Base-by-base conservation (phyloP, 805 yeast genomes). In the Candida silvicultrix region DNA sequence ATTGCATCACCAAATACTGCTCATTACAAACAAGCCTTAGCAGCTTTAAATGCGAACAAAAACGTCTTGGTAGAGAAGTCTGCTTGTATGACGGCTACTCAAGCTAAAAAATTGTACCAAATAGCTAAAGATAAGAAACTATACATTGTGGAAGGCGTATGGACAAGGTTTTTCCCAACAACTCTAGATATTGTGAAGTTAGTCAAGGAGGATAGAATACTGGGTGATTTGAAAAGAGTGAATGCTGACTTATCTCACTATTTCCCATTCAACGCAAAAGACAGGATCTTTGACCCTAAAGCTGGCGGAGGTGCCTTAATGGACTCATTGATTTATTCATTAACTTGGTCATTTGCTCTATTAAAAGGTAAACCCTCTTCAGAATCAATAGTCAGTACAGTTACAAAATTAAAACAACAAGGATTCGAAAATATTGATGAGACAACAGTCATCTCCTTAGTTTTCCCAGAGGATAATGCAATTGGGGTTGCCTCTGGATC, bases 61-160 rank as follows among this genome's bases (percentile, higher is more conserved):
- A 75, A 76, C 55, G 79, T 77, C 19, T 62, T 78, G 41, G 73
- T 79, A 54, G 83, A 78, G 49, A 78, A 78, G 56, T 79, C 83
- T 8, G 62, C 77, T 51, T 71, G 79, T 2, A 68, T 78, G 43
- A 77, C 75, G 49, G 62, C 60, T 4, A 58, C 59, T 19, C 80
- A 78, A 45, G 68, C 77, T 7, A 51, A 61, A 25, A 71, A 67
- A 37, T 54, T 78, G 11, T 58, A 69, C 42, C 64, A 56, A 1
- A 64, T 70, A 40, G 84, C 84, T 4, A 63, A 65, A 52, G 49
- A 57, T 45, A 69, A 71, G 56, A 64, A 66, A 2, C 55, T 69
- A 42, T 77, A 73, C 49, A 61, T 80, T 34, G 74, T 80, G 81
- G 85, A 80, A 58, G 85, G 77, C 5, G 71, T 75, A 44, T 77